Conservation (phyloP, 129 eudicot species). For the Flaveria bidentis region DNA sequence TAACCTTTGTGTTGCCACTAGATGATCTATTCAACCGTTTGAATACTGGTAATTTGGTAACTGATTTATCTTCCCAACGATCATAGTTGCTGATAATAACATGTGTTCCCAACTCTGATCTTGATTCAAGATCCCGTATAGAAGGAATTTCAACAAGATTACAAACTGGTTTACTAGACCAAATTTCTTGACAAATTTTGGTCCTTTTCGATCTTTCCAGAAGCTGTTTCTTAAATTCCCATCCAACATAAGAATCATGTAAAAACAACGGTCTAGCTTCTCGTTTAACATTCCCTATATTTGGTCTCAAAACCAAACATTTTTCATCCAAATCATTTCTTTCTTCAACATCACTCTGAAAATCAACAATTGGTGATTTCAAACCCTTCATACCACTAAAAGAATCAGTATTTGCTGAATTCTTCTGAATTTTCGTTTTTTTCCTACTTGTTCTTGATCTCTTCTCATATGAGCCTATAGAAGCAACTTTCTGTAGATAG, state of each 20-base stretch:
- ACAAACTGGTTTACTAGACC: conserved; percentile 26
- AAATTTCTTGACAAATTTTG: conserved; percentile 31
- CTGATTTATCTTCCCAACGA: conserved; percentile 27
- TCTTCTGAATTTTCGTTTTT: conserved; percentile 1
- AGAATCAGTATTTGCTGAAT: conserved; percentile 7
- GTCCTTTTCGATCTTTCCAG: conserved; percentile 43
- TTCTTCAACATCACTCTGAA: background rate
- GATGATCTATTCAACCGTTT: conserved; percentile 19
- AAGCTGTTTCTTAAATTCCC: conserved; percentile 44
- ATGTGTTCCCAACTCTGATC: conserved; percentile 10
- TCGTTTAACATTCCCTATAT: conserved; percentile 21
- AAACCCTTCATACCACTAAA: conserved; percentile 17
- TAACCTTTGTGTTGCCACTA: conserved; percentile 6
- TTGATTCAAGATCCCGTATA: conserved; percentile 25
- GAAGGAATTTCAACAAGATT: conserved; percentile 32
- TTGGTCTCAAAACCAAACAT: conserved; percentile 35
- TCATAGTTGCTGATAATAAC: conserved; percentile 9
- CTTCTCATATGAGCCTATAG: conserved; percentile 39
- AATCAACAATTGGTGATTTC: conserved; percentile 15
- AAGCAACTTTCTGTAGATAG: conserved; percentile 52
- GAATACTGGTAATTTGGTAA: conserved; percentile 16
- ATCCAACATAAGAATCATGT: conserved; percentile 27
- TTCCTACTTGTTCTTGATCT: conserved; percentile 28
- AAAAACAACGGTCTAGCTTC: conserved; percentile 14
- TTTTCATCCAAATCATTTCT: conserved; percentile 13